These are phyloP conservation scores for Phyllosticta citriasiana DNA, from an alignment of 2,329 filamentous ascomycete genomes.

Conservation along the genomic window DNA sequence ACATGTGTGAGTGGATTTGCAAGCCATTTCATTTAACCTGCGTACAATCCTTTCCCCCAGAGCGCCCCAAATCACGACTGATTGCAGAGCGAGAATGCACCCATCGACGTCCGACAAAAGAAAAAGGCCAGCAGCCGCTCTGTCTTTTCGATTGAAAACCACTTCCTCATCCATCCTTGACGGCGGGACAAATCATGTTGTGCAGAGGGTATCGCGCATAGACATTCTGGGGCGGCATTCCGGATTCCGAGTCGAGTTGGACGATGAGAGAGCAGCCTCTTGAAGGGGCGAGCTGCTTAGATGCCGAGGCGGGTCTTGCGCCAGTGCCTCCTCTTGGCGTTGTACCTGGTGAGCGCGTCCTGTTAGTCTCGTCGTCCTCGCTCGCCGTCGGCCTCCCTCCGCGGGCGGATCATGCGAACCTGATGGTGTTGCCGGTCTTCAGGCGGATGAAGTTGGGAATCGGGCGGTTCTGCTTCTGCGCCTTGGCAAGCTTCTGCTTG, in stretches of 20 bases:
- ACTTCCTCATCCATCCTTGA: constrained; percentile 7
- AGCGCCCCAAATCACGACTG: constrained; percentile 8
- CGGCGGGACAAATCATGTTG: background rate
- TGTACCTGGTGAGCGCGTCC: constrained; percentile 62
- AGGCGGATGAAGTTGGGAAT: constrained; percentile 99
- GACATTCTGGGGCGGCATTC: constrained; percentile 6
- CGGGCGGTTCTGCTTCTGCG: constrained; percentile 99
- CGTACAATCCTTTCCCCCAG: constrained; percentile 11
- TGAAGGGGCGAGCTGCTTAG: constrained; percentile 56
- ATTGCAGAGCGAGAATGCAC: constrained; percentile 5
- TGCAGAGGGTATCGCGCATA: constrained; percentile 2
- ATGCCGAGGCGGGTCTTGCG: constrained; percentile 99
- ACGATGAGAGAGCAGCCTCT: constrained; percentile 12
- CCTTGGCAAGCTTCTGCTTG: constrained; percentile 99
- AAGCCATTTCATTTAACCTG: constrained; percentile 13
- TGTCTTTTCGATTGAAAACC: background rate
- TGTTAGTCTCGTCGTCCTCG: constrained; percentile 8
- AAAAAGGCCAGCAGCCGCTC: constrained; percentile 1
- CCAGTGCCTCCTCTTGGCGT: constrained; percentile 99
- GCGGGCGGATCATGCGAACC: constrained; percentile 52
- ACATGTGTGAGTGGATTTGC: constrained; percentile 20
- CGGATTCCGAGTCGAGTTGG: constrained; percentile 8
- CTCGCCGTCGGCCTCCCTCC: background rate
- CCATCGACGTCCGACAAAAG: constrained; percentile 6
- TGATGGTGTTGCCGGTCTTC: constrained; percentile 97